Conservation (phyloP, 1,284 basidiomycete genomes). For the Fomitopsis betulina region DNA sequence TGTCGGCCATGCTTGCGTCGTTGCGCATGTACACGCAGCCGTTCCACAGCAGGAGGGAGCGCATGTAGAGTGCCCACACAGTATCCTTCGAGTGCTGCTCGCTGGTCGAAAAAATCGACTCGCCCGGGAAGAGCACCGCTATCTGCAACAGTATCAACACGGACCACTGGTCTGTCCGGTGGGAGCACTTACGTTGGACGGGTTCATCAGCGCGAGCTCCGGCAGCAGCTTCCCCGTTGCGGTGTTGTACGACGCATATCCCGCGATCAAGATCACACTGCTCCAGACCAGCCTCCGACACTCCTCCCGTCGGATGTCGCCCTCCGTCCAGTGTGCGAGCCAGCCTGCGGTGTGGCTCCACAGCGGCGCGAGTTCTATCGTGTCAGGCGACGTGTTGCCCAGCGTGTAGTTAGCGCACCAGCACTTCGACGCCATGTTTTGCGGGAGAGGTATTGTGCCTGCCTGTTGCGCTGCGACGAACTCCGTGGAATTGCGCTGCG, state of each 20-base stretch:
- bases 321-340: constrained; percentile 51
- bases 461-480: constrained; percentile 3
- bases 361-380: constrained; percentile 50
- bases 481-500: not conserved
- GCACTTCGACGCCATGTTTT: constrained; percentile 28
- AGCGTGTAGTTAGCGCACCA: constrained; percentile 51
- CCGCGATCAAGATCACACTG: constrained; percentile 54
- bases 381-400: constrained; percentile 42
- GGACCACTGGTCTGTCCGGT: not conserved
- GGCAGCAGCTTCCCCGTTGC: constrained; percentile 29
- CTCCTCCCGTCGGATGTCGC: constrained; percentile 64
- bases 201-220: constrained; percentile 58
- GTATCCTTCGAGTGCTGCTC: constrained; percentile 37
- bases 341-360: constrained; percentile 65
- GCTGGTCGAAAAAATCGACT: constrained; percentile 37
- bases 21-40: constrained; percentile 58
- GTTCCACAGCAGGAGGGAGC: constrained; percentile 68
- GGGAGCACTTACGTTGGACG: constrained; percentile 48
- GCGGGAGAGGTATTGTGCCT: not conserved
- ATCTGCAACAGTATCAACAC: constrained; percentile 40
- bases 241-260: constrained; percentile 59
- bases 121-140: constrained; percentile 66
- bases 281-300: constrained; percentile 74
- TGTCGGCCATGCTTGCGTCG: constrained; percentile 35
- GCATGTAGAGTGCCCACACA: constrained; percentile 68